Evolutionary conservation across 805 yeast genomes (phyloP).

Genomic region (Metschnikowia anglica): DNA sequence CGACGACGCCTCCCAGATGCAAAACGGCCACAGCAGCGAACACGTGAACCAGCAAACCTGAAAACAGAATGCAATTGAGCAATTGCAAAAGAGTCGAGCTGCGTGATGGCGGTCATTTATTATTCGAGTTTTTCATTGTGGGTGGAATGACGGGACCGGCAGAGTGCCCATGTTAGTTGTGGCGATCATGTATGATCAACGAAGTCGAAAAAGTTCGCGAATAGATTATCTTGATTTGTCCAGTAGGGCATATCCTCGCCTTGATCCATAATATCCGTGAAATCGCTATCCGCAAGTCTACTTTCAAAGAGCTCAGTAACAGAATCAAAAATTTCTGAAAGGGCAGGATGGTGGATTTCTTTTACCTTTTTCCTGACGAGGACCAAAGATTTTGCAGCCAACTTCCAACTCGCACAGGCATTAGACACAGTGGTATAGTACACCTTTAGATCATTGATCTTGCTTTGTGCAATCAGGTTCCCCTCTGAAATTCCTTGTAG

Average conservation of each 20-base stretch:
- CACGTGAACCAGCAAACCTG: background rate
- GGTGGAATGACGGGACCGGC: no score
- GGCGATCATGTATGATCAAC: conserved; percentile 8
- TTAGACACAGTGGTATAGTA: conserved; percentile 15
- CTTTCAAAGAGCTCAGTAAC: conserved; percentile 4
- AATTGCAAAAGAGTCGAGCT: background rate
- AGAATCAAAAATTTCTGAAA: conserved; percentile 12
- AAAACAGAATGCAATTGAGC: background rate
- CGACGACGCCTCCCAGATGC: background rate
- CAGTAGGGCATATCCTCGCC: conserved; percentile 10
- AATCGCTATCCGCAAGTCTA: conserved; percentile 11
- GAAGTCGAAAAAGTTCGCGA: conserved; percentile 19
- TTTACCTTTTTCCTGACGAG: conserved; percentile 15
- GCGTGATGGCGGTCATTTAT: background rate
- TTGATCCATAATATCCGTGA: conserved; percentile 10
- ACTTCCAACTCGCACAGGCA: conserved; percentile 19
- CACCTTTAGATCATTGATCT: conserved; percentile 12
- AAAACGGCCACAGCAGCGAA: conserved; percentile 1
- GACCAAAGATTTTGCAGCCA: conserved; percentile 19
- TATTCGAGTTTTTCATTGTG: background rate
- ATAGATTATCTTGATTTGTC: conserved; percentile 18
- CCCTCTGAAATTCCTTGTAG: conserved; percentile 3
- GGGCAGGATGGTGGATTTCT: conserved; percentile 8
- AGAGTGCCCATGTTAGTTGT: no score
- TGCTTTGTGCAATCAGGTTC: background rate